phyloP scores from a whole-genome alignment of 164 flowering plant genomes.

The Platanus orientalis region DNA sequence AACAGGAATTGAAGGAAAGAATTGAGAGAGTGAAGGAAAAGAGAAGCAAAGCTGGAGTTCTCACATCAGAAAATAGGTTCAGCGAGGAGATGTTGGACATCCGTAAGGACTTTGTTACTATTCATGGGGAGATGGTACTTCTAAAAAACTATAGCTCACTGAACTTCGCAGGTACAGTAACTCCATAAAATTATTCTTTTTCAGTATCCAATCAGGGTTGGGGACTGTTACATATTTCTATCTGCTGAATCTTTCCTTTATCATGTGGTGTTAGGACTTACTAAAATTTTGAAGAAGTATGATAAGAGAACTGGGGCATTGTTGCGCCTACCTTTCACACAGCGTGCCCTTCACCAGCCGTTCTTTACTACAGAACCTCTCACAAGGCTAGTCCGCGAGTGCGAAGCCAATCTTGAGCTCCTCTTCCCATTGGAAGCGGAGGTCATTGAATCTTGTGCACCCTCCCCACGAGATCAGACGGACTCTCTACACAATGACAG shows the following conservation, averaged over 20 bases:
- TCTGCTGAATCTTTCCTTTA: not conserved
- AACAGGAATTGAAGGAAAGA: conserved; percentile 73
- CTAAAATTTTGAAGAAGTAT: conserved; percentile 82
- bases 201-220: not conserved
- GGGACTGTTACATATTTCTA: not conserved
- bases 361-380: conserved; percentile 81
- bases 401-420: conserved; percentile 73
- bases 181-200: too few relatives aligned
- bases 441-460: conserved; percentile 45
- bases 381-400: conserved; percentile 64
- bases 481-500: conserved; percentile 5
- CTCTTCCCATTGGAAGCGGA: conserved; percentile 83
- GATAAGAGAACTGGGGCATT: conserved; percentile 84
- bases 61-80: conserved; percentile 52
- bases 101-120: conserved; percentile 69
- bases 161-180: conserved; percentile 72
- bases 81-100: conserved; percentile 79
- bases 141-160: conserved; percentile 83
- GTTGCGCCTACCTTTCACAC: conserved; percentile 68
- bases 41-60: conserved; percentile 32
- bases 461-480: conserved; percentile 14
- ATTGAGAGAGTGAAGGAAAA: conserved; percentile 59
- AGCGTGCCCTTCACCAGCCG: conserved; percentile 65
- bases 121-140: conserved; percentile 91
- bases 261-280: too few relatives aligned